A percentile compares a stretch with the other conserved stretches of the same genome.
These are phyloP conservation scores for Talaromyces amestolkiae DNA, from an alignment of 2,329 filamentous ascomycete species.

Conservation along the genomic window DNA sequence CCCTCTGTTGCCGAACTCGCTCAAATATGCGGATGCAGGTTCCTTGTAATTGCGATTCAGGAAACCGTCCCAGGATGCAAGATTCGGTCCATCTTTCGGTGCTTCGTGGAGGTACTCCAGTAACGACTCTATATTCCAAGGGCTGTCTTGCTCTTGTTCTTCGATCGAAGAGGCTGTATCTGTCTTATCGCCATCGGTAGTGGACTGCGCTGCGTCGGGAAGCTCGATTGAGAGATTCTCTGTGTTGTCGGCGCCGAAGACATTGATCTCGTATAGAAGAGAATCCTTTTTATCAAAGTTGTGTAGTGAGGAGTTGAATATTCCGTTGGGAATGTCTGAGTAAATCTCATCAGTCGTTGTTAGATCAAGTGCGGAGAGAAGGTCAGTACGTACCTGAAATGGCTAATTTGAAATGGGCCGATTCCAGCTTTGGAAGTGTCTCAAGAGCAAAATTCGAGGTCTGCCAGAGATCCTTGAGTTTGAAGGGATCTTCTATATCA, in stretches of 20 bases:
- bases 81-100: slow-evolving; percentile 21
- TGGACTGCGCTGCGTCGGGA: slow-evolving; percentile 19
- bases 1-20: slow-evolving; percentile 41
- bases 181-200: slow-evolving; percentile 24
- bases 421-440: slow-evolving; percentile 36
- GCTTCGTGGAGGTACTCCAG: slow-evolving; percentile 12
- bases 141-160: not conserved
- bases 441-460: slow-evolving; percentile 40
- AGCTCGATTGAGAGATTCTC: slow-evolving; percentile 19
- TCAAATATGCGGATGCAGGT: slow-evolving; percentile 41
- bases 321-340: slow-evolving; percentile 27
- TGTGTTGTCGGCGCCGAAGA: slow-evolving; percentile 30
- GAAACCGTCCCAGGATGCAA: slow-evolving; percentile 45
- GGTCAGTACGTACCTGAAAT: slow-evolving; percentile 14
- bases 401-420: slow-evolving; percentile 32
- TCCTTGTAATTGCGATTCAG: slow-evolving; percentile 32
- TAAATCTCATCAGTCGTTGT: not conserved
- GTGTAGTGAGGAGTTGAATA: slow-evolving; percentile 27
- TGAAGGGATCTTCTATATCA: slow-evolving; percentile 32
- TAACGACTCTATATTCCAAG: slow-evolving; percentile 3
- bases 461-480: slow-evolving; percentile 37
- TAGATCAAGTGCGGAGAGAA: not conserved
- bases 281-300: slow-evolving; percentile 27
- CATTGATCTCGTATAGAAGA: slow-evolving; percentile 33
- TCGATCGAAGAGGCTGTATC: slow-evolving; percentile 23